Conservation (phyloP, 2,329 filamentous ascomycete species). For the Beauveria medogensis region DNA sequence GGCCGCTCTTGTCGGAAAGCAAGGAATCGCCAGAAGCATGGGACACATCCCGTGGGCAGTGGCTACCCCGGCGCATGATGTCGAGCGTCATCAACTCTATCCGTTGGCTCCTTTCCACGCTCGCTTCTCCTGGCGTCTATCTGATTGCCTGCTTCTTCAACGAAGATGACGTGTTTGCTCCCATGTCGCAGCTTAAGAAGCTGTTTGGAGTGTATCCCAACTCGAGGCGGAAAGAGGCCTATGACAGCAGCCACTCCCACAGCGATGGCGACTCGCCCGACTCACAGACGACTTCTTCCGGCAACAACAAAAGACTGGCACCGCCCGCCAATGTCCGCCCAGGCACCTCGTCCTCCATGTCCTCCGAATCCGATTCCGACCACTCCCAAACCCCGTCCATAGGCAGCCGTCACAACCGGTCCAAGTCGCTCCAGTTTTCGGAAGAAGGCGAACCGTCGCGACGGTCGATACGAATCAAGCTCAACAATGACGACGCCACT, state of each 20-base stretch:
- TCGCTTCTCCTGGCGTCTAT: conserved; percentile 75
- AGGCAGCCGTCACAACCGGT: conserved; percentile 47
- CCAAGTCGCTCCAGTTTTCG: conserved; percentile 49
- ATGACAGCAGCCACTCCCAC: conserved; percentile 34
- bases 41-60: conserved; percentile 34
- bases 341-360: conserved; percentile 51
- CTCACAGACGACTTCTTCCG: conserved; percentile 18
- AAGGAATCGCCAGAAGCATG: conserved; percentile 33
- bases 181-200: conserved; percentile 63
- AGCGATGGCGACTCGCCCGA: conserved; percentile 19
- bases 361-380: conserved; percentile 66
- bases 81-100: conserved; percentile 67
- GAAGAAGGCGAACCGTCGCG: conserved; percentile 60
- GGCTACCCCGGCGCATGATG: conserved; percentile 60
- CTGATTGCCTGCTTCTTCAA: conserved; percentile 78
- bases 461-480: conserved; percentile 83
- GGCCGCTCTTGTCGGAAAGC: conserved; percentile 45
- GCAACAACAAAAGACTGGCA: conserved; percentile 20
- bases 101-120: conserved; percentile 67
- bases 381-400: conserved; percentile 18
- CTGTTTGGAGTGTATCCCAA: conserved; percentile 40
- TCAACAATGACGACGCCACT: conserved; percentile 71
- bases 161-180: conserved; percentile 68
- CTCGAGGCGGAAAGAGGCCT: conserved; percentile 20
- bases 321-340: conserved; percentile 21